Percentiles rank a stretch among this genome's conserved stretches.
Evolutionary conservation across 805 yeast genomes (phyloP).

Genomic region (Starmerella sp.): DNA sequence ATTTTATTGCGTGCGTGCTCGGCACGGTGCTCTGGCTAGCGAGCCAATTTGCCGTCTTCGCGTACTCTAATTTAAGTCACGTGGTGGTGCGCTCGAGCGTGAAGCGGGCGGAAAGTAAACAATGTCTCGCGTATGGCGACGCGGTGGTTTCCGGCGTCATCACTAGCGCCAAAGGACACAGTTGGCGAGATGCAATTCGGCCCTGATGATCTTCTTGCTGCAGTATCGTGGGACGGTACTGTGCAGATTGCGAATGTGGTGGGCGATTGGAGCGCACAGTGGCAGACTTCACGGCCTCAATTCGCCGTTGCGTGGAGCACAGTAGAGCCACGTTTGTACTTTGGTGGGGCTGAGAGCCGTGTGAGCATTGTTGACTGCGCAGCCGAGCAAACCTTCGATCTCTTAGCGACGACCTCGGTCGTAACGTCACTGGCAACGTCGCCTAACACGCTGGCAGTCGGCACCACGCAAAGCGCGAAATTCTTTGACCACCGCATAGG

Average conservation of each 20-base stretch:
- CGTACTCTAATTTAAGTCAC: no score
- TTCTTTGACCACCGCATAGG: not conserved
- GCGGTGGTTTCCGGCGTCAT: not conserved
- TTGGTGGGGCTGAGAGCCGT: conserved; percentile 10
- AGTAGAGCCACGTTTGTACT: not conserved
- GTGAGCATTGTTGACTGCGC: not conserved
- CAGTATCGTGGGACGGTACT: conserved; percentile 14
- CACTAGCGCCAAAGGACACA: not conserved
- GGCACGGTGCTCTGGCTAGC: no score
- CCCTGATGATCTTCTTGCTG: conserved; percentile 7
- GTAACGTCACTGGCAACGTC: not conserved
- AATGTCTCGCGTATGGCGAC: not conserved
- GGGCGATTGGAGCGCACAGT: not conserved
- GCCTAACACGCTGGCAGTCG: not conserved
- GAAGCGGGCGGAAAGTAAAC: not conserved
- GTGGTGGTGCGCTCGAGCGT: no score
- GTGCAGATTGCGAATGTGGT: not conserved
- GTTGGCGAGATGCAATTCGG: not conserved
- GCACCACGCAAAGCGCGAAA: not conserved
- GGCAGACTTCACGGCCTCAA: conserved; percentile 9
- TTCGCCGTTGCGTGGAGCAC: conserved; percentile 7
- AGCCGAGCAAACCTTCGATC: not conserved
- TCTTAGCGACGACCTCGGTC: not conserved
- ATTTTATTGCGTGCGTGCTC: no score
- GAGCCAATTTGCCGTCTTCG: no score